These are phyloP conservation scores for Phoma sp. DNA, from an alignment of 2,329 filamentous ascomycete species.

Conservation along the genomic window DNA sequence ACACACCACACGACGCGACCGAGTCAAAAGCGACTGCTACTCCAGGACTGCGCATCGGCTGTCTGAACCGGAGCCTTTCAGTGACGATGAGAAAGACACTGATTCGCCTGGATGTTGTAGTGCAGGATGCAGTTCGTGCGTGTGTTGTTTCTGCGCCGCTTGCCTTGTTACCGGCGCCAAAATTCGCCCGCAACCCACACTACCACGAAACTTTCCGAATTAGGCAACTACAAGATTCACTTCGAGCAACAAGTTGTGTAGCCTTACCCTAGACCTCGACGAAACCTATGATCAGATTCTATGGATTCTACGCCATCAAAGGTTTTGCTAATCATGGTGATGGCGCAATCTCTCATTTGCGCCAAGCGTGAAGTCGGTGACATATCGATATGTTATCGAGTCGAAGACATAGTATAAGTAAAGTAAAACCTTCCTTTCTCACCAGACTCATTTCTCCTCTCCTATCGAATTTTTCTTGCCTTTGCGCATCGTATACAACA, in stretches of 20 bases:
- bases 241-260: not conserved
- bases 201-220: not conserved
- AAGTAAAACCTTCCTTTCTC: not conserved
- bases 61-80: not conserved
- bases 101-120: not conserved
- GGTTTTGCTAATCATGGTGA: not conserved
- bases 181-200: slow-evolving; percentile 9
- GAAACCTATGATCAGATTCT: not conserved
- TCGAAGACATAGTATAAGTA: not conserved
- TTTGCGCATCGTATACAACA: not conserved
- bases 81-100: not conserved
- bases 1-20: not conserved
- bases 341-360: not conserved
- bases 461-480: too few species aligned
- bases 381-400: slow-evolving; percentile 21
- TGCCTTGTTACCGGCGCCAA: slow-evolving; percentile 1
- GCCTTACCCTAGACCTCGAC: not conserved
- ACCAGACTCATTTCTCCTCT: too few species aligned
- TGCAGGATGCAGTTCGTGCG: not conserved
- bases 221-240: not conserved
- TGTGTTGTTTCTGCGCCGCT: not conserved
- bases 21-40: not conserved
- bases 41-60: not conserved
- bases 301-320: not conserved
- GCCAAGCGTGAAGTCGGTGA: slow-evolving; percentile 14